Conservation (phyloP, 495 filamentous ascomycete genomes). For the Aspergillus avenaceus region DNA sequence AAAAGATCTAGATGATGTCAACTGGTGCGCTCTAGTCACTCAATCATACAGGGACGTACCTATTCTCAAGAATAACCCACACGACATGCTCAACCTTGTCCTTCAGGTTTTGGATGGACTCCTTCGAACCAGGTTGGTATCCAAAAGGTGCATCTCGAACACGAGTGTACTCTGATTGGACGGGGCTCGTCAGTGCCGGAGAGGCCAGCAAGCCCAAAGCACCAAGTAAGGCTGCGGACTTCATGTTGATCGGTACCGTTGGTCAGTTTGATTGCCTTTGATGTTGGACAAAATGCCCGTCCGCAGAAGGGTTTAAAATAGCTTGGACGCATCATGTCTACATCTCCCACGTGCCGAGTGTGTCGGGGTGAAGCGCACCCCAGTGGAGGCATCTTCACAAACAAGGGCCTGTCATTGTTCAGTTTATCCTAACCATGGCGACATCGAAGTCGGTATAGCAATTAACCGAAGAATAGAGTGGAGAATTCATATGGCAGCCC, state of each 20-base stretch:
- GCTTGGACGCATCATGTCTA: neutral
- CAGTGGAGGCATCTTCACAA: too few relatives aligned
- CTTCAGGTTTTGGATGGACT: neutral
- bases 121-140: neutral
- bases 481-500: neutral
- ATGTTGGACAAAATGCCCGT: too few relatives aligned
- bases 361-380: neutral
- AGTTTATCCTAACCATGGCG: too few relatives aligned
- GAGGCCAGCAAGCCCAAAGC: neutral
- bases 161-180: neutral
- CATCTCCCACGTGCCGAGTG: neutral
- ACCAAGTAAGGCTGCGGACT: neutral
- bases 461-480: too few relatives aligned
- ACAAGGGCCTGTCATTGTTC: neutral
- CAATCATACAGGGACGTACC: too few relatives aligned
- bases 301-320: neutral
- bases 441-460: too few relatives aligned
- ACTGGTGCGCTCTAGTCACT: neutral
- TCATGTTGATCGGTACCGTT: neutral
- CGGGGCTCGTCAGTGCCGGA: neutral
- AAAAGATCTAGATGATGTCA: constrained; percentile 15
- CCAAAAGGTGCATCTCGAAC: neutral
- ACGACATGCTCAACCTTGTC: neutral
- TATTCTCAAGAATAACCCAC: neutral
- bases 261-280: too few relatives aligned